Percentiles rank a stretch among this genome's conserved stretches.
Conservation (phyloP, 495 filamentous ascomycete species). For the Peziza echinospora region DNA sequence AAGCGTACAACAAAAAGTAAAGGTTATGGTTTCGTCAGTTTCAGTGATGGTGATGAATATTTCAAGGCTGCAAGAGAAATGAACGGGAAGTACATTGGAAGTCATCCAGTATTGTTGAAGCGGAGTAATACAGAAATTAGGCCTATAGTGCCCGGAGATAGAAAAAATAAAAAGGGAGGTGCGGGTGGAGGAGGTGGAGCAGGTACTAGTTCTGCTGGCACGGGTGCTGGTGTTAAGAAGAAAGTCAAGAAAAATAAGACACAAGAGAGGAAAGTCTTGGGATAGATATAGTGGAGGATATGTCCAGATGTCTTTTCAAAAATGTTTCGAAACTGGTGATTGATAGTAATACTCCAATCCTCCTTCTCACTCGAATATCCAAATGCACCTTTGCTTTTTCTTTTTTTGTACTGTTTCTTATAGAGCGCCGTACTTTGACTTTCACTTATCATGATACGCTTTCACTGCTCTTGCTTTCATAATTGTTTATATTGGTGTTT, state of each 20-base stretch:
- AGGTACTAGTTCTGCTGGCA: too few species aligned
- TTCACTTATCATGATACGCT: too few species aligned
- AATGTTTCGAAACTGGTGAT: too few species aligned
- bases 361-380: too few species aligned
- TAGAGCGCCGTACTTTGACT: too few species aligned
- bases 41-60: slow-evolving; percentile 84
- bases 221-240: slow-evolving; percentile 5
- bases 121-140: slow-evolving; percentile 82
- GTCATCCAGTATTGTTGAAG: slow-evolving; percentile 69
- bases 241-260: slow-evolving; percentile 8
- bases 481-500: too few species aligned
- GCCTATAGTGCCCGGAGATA: slow-evolving; percentile 25
- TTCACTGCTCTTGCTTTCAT: too few species aligned
- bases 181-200: not conserved
- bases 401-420: too few species aligned
- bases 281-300: not conserved
- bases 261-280: slow-evolving; percentile 15
- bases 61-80: slow-evolving; percentile 91
- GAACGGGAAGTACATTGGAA: slow-evolving; percentile 98
- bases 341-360: too few species aligned
- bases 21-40: slow-evolving; percentile 90
- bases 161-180: not conserved
- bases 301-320: too few species aligned
- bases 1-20: slow-evolving; percentile 89
- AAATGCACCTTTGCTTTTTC: too few species aligned